phyloP scores from a whole-genome alignment of 441 rosid genomes.

The Pelargonium fulgidum region DNA sequence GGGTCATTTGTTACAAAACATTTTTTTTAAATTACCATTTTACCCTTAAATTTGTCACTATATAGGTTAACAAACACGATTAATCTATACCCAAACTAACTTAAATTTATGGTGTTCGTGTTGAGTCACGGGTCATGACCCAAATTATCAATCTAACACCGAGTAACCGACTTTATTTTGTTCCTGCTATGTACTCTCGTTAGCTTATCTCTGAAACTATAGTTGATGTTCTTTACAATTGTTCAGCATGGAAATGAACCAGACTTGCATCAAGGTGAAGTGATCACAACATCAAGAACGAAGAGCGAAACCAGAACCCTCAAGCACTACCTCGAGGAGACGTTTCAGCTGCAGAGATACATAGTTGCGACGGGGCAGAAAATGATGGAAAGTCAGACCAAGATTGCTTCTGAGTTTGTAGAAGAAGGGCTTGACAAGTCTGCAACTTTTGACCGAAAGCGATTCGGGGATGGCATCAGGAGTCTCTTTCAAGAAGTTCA shows the following conservation, averaged over 20 bases:
- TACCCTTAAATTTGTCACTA: no score
- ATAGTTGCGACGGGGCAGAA: slow-evolving; percentile 86
- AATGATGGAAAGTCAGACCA: slow-evolving; percentile 62
- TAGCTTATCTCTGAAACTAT: neutral
- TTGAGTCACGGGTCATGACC: no score
- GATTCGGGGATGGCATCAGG: slow-evolving; percentile 55
- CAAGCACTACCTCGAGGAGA: slow-evolving; percentile 75
- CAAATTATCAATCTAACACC: no score
- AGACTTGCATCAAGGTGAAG: slow-evolving; percentile 26
- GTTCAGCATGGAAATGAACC: slow-evolving; percentile 52
- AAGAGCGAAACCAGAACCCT: slow-evolving; percentile 45
- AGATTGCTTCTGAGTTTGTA: slow-evolving; percentile 46
- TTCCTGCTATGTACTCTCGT: no score
- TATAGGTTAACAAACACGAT: no score
- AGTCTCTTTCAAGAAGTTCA: slow-evolving; percentile 70
- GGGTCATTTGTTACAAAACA: no score
- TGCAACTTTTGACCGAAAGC: slow-evolving; percentile 48
- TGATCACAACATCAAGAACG: slow-evolving; percentile 14
- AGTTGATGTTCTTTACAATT: slow-evolving; percentile 1
- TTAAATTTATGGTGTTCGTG: no score
- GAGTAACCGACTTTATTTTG: no score
- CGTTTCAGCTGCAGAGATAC: slow-evolving; percentile 82
- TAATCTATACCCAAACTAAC: no score
- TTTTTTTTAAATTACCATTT: no score
- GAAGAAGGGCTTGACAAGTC: slow-evolving; percentile 44